Evolutionary conservation across 768 basidiomycete genomes (phyloP), one percentile per base, ranked within the genome.

Genomic region (Tephrocybe rancida): DNA sequence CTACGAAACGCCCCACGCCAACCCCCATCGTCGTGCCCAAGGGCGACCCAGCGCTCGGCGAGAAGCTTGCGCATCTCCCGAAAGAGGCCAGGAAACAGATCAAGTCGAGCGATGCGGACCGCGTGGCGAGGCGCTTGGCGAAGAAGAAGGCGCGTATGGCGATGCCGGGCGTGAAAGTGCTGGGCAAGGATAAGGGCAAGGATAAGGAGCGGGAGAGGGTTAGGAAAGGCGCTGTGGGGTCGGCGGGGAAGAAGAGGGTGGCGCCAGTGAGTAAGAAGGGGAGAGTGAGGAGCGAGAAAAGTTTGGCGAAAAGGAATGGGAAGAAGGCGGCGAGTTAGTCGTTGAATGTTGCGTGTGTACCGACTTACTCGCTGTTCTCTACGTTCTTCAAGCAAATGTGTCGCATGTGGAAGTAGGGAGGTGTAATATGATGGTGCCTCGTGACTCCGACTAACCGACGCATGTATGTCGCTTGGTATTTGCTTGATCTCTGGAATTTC

Each of bases 1-100:
- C 57, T 22, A 8, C 47, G 0, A 49, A 27, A 29, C 53, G 41
- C 52, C 54, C 64, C 62, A 44, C 48, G 50, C 57, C n/a, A n/a
- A n/a, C n/a, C n/a, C n/a, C 63, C 32, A 52, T 70, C 52, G 48
- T 70, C 10, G 63, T 86, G 42, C 87, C 90, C 0, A 90, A 90
- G 63, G 94, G 95, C 18, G 86, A 98, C 66, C 91, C 93, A 0
- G 65, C 71, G 5, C 84, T 97, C 3, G 96, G 95, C 9, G 84
- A 84, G 61, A 86, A 86, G 64, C 75, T 98, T 25, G 83, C 81
- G 27, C 80, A 84, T 47, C 74, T 98, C 35, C 81, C 88, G 14
- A 95, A 95, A 69, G 89, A 92, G 19, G 91, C 89, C 57, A 83
- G 96, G 55, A 97, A 95, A 74, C 76, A 82, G 38, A 83, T 76